phyloP scores from a whole-genome alignment of 495 filamentous ascomycete genomes.

The Lichenothelia convexa region DNA sequence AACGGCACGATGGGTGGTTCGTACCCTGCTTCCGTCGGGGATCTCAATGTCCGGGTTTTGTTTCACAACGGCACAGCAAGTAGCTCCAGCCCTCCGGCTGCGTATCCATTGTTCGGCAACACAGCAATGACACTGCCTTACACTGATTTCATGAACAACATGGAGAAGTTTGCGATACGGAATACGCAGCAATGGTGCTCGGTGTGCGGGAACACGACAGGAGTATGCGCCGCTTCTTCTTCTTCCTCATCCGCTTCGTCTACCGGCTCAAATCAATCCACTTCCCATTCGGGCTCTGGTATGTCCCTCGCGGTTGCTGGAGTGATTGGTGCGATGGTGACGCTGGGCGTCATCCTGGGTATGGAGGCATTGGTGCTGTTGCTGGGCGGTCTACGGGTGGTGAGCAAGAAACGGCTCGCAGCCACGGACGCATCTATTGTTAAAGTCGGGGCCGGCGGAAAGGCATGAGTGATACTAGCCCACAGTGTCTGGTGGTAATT shows the following conservation, averaged over 20 bases:
- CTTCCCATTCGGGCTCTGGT: constrained; percentile 19
- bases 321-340: constrained; percentile 46
- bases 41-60: constrained; percentile 57
- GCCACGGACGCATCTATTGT: neutral
- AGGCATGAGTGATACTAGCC: no score
- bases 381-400: constrained; percentile 22
- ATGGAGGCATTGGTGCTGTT: constrained; percentile 29
- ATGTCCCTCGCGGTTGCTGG: constrained; percentile 25
- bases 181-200: constrained; percentile 49
- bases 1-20: constrained; percentile 23
- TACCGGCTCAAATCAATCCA: constrained; percentile 13
- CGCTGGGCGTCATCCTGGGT: constrained; percentile 34
- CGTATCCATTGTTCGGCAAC: constrained; percentile 48
- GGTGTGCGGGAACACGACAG: constrained; percentile 41
- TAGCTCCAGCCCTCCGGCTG: constrained; percentile 25
- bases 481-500: no score
- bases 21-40: constrained; percentile 30
- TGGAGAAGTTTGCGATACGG: constrained; percentile 42
- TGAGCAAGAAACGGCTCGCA: constrained; percentile 20
- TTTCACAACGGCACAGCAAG: constrained; percentile 58
- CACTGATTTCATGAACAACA: constrained; percentile 38
- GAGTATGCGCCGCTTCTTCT: constrained; percentile 28
- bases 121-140: constrained; percentile 37
- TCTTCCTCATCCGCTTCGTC: constrained; percentile 20
- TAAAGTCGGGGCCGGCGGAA: no score